Evolutionary conservation across 1,139 yeast genomes (phyloP).

Genomic region (Oligophagozyma castellii): DNA sequence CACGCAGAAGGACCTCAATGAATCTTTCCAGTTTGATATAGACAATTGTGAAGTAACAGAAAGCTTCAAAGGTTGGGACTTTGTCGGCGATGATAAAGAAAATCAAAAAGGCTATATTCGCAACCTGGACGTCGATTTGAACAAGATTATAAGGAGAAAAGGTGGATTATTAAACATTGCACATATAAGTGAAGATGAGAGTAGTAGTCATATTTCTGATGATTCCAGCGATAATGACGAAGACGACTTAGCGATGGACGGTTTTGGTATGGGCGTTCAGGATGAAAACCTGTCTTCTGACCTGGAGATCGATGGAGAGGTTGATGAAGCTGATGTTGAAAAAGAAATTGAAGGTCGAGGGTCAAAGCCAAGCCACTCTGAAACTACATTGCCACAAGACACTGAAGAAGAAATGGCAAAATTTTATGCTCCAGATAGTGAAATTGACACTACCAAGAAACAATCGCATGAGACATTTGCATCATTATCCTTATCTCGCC

Average conservation of each 20-base stretch:
- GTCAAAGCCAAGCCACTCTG: too few species aligned
- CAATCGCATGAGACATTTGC: conserved; percentile 54
- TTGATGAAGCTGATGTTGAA: conserved; percentile 21
- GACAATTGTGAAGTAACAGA: conserved; percentile 33
- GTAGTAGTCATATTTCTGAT: conserved; percentile 23
- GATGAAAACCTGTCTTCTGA: conserved; percentile 19
- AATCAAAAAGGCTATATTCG: conserved; percentile 15
- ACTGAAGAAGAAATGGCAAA: conserved; percentile 60
- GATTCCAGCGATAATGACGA: conserved; percentile 28
- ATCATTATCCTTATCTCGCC: conserved; percentile 72
- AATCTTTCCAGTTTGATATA: conserved; percentile 53
- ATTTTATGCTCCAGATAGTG: conserved; percentile 47
- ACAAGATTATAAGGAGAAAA: conserved; percentile 67
- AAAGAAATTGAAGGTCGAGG: conserved; percentile 9
- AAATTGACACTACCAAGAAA: conserved; percentile 32
- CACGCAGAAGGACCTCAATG: conserved; percentile 45
- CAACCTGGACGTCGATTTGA: conserved; percentile 67
- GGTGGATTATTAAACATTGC: conserved; percentile 56
- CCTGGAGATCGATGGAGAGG: conserved; percentile 20
- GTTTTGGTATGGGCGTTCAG: conserved; percentile 56
- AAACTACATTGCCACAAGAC: conserved; percentile 30
- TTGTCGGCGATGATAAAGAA: conserved; percentile 36
- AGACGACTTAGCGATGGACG: conserved; percentile 53
- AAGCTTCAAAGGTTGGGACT: conserved; percentile 73
- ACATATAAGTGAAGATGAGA: conserved; percentile 28